Percentiles rank a stretch among this genome's conserved stretches.
Conservation (phyloP, 768 basidiomycete genomes). For the Leccinum pellstonianum region DNA sequence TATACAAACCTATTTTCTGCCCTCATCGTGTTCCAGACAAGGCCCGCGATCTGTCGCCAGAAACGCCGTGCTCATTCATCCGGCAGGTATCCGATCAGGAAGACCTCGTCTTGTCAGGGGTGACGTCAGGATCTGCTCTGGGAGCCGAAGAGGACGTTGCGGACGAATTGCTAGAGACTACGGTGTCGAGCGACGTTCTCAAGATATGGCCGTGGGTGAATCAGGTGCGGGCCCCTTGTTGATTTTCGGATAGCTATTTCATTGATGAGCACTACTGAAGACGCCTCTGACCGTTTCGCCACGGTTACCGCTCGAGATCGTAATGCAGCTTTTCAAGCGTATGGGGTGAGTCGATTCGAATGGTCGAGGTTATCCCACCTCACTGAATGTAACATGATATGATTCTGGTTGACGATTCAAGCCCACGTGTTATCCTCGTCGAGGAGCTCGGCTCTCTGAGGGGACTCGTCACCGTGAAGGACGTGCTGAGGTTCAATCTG, state of each 20-base stretch:
- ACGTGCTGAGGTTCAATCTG: conserved; percentile 85
- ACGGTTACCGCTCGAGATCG: conserved; percentile 90
- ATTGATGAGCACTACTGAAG: conserved; percentile 40
- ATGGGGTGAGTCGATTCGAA: conserved; percentile 75
- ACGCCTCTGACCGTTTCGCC: conserved; percentile 93
- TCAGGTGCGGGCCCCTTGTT: conserved; percentile 52
- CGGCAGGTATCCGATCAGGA: conserved; percentile 49
- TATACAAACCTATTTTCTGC: neutral
- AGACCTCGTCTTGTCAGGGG: conserved; percentile 44
- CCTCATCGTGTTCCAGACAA: conserved; percentile 51
- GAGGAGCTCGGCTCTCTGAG: conserved; percentile 79
- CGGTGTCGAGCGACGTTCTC: conserved; percentile 54
- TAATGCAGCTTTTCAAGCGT: conserved; percentile 95
- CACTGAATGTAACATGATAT: neutral
- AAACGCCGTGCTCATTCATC: conserved; percentile 74
- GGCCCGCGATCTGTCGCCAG: conserved; percentile 57
- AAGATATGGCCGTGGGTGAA: conserved; percentile 93
- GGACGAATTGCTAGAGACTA: conserved; percentile 60
- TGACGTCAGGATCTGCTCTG: conserved; percentile 47
- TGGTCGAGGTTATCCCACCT: neutral
- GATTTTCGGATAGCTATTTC: neutral
- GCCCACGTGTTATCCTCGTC: conserved; percentile 95
- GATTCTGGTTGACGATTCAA: conserved; percentile 29
- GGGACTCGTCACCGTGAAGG: conserved; percentile 94
- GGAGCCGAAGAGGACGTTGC: conserved; percentile 69